Evolutionary conservation across 768 basidiomycete genomes (phyloP).

Genomic region (Lentinula detonsa): DNA sequence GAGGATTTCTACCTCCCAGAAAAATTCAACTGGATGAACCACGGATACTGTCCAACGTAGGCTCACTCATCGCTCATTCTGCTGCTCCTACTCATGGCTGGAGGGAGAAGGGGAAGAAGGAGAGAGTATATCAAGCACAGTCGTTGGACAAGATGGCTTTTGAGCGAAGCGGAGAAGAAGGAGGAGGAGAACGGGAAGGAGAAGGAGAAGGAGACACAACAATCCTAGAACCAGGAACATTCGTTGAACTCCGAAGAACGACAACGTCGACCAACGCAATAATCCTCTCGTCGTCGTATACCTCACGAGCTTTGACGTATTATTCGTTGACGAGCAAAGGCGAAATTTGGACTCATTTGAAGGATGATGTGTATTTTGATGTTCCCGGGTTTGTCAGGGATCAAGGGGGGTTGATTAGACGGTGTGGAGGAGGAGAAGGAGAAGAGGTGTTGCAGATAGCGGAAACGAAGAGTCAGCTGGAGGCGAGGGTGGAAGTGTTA

Average conservation of each 20-base stretch:
- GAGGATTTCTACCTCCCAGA: too few relatives aligned
- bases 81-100: too few relatives aligned
- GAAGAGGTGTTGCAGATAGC: slow-evolving; percentile 26
- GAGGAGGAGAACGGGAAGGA: slow-evolving; percentile 10
- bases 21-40: too few relatives aligned
- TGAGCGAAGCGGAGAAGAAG: slow-evolving; percentile 8
- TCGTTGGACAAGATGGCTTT: slow-evolving; percentile 21
- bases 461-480: slow-evolving; percentile 27
- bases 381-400: slow-evolving; percentile 43
- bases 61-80: too few relatives aligned
- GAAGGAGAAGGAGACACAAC: slow-evolving; percentile 6
- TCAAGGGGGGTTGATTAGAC: too few relatives aligned
- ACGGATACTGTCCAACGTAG: too few relatives aligned
- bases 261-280: slow-evolving; percentile 18
- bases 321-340: slow-evolving; percentile 34
- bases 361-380: slow-evolving; percentile 52
- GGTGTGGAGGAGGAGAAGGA: too few relatives aligned
- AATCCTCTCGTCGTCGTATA: slow-evolving; percentile 26
- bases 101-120: too few relatives aligned
- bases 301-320: slow-evolving; percentile 10
- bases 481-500: slow-evolving; percentile 62
- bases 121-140: background rate
- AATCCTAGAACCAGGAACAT: slow-evolving; percentile 35
- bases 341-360: slow-evolving; percentile 42
- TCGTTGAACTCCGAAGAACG: slow-evolving; percentile 41